Evolutionary conservation across 2,329 filamentous ascomycete genomes (phyloP), one percentile per base, ranked within the genome.

Genomic region (Leptographium lundbergii): DNA sequence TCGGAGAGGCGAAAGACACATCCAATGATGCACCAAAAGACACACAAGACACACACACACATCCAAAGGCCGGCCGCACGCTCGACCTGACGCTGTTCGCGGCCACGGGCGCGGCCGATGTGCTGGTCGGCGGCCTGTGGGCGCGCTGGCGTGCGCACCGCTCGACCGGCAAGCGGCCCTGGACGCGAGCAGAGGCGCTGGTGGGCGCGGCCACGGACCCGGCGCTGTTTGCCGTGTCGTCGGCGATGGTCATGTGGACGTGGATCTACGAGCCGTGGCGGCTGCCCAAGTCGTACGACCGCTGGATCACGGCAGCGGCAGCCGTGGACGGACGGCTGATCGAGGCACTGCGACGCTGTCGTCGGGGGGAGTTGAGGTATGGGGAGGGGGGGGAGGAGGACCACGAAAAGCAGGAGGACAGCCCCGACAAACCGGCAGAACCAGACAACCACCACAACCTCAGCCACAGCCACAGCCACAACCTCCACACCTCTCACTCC

Each of bases 51-150:
- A 6, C 36, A 42, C 36, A 42, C 10, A 6, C 36, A 42, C 36
- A 19, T 14, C 17, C 11, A 42, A 11, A 42, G 61, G 87, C 85
- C 13, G 89, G 89, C 52, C 82, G 85, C 65, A 92, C 89, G 1
- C 78, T 95, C 61, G 89, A 95, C 68, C 76, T 95, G 36, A 92
- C 89, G 0, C 75, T 95, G n/a, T 92, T 94, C 68, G 82, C 87
- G 13, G 75, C 81, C 53, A 84, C 83, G 13, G 79, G 89, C 64
- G 89, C 89, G 52, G 67, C 88, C 13, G 89, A 94, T 69, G 81
- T 89, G 6, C 65, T 89, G 10, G 74, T 87, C 51, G 84, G 85
- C 58, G 79, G 84, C 63, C 67, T 84, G 27, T 91, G 88, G 86
- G 72, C 77, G 19, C 77, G 72, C 50, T 73, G 75, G 58, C 76